Evolutionary conservation across 805 yeast species (phyloP).

Genomic region (Wickerhamomyces pijperi): DNA sequence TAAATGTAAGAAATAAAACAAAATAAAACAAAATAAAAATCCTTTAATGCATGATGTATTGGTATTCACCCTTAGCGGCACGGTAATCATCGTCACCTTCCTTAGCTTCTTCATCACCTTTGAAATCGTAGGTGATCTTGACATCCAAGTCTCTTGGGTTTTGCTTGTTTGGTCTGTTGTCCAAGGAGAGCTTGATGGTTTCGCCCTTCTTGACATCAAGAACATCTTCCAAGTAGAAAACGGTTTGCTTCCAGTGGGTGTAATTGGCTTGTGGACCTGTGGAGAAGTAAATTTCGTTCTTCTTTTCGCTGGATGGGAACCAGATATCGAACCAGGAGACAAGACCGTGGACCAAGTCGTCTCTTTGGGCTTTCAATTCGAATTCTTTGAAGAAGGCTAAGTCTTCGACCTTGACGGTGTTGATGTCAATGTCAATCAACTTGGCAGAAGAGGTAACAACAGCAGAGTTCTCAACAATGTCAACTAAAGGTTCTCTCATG

Average conservation of each 20-base stretch:
- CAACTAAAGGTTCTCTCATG: slow-evolving; percentile 90
- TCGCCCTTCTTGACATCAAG: slow-evolving; percentile 73
- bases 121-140: slow-evolving; percentile 39
- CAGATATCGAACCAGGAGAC: slow-evolving; percentile 93
- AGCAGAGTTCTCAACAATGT: slow-evolving; percentile 73
- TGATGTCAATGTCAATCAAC: slow-evolving; percentile 76
- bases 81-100: slow-evolving; percentile 38
- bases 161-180: slow-evolving; percentile 60
- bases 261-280: slow-evolving; percentile 92
- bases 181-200: slow-evolving; percentile 53
- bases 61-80: slow-evolving; percentile 45
- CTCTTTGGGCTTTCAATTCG: slow-evolving; percentile 59
- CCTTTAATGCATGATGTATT: slow-evolving; percentile 57
- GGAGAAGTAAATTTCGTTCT: slow-evolving; percentile 60
- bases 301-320: slow-evolving; percentile 50
- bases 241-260: slow-evolving; percentile 99
- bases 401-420: slow-evolving; percentile 76
- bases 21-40: neutral
- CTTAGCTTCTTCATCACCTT: slow-evolving; percentile 26
- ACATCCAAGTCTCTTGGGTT: slow-evolving; percentile 91
- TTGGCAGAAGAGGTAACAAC: slow-evolving; percentile 65
- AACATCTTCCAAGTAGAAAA: slow-evolving; percentile 79
- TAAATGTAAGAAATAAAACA: neutral
- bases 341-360: slow-evolving; percentile 78
- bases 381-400: slow-evolving; percentile 69